Evolutionary conservation across 495 filamentous ascomycete species (phyloP), one percentile per base, ranked within the genome.

Genomic region (Penicillium bialowiezense): DNA sequence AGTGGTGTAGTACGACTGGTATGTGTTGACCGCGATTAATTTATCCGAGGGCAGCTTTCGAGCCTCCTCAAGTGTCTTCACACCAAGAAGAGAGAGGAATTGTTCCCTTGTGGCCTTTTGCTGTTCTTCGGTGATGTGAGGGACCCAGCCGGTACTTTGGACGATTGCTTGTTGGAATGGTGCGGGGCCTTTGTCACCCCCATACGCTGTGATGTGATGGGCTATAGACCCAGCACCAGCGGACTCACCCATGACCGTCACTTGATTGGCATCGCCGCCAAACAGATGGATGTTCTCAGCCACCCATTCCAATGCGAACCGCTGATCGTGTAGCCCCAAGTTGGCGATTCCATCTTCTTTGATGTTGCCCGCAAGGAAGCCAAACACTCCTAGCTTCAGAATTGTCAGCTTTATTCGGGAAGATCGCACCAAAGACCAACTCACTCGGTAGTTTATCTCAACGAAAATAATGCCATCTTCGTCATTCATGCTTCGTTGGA

Each of bases 251-350:
- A 53, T 54, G 34, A 74, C 46, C 1, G 71, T 74, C 14, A 72
- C 69, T 13, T 57, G 59, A 1, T 43, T 34, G 1, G 69, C 61
- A 56, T 77, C 69, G 12, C 75, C 75, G 13, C 75, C 75, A 39
- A 78, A 65, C 39, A 37, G 36, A 1, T 5, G 12, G 9, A 58
- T 58, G 28, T 85, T 62, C 10, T 71, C 59, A 54, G 75, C 68
- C 12, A 86, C 72, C 85, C 84, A 89, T 32, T 75, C 59, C 41
- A 89, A 47, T n/a, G 79, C 67, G 43, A 75, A 67, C 20, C 80
- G 66, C 63, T 86, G 81, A 60, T 87, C 84, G 28, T 78, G 63
- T 24, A 89, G 55, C 0, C 85, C 85, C 17, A 50, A 45, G 33
- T 75, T 80, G 1, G 41, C 10, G 18, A 3, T 24, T 4, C 46